phyloP scores from a whole-genome alignment of 768 basidiomycete species.

The Tylopilus subfusipes region DNA sequence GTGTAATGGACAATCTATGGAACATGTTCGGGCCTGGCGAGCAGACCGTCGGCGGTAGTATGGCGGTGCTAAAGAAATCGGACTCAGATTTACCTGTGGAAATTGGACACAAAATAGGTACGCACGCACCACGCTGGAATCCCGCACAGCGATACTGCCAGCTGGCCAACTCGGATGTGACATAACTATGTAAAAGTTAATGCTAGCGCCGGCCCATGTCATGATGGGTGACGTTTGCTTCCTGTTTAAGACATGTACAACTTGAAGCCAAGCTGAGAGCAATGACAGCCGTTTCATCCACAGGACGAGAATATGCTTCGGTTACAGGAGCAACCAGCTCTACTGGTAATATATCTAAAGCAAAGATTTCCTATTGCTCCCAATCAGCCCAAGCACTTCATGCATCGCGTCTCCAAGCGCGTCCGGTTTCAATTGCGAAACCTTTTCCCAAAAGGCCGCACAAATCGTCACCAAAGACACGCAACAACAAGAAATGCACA shows the following conservation, averaged over 20 bases:
- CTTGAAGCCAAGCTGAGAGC: background rate
- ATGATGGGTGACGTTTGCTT: background rate
- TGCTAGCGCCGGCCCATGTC: background rate
- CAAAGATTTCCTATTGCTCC: conserved; percentile 5
- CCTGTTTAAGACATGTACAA: background rate
- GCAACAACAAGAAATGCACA: background rate
- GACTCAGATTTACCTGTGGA: background rate
- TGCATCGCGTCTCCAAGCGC: conserved; percentile 23
- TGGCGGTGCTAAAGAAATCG: background rate
- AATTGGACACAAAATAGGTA: background rate
- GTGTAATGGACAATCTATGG: conserved; percentile 2
- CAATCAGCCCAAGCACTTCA: conserved; percentile 22
- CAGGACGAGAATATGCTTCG: background rate
- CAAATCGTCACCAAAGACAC: background rate
- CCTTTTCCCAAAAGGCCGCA: conserved; percentile 7
- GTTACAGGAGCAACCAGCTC: background rate
- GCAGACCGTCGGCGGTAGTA: background rate
- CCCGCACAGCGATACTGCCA: background rate
- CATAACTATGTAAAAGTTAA: too few relatives aligned
- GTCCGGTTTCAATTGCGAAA: conserved; percentile 31
- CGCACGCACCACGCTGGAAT: background rate
- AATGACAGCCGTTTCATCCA: too few relatives aligned
- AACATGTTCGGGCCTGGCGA: conserved; percentile 16
- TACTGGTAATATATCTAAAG: conserved; percentile 12
- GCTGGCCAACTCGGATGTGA: background rate